Evolutionary conservation across 1,284 basidiomycete species (phyloP).

Genomic region (Leccinum ponderosum): DNA sequence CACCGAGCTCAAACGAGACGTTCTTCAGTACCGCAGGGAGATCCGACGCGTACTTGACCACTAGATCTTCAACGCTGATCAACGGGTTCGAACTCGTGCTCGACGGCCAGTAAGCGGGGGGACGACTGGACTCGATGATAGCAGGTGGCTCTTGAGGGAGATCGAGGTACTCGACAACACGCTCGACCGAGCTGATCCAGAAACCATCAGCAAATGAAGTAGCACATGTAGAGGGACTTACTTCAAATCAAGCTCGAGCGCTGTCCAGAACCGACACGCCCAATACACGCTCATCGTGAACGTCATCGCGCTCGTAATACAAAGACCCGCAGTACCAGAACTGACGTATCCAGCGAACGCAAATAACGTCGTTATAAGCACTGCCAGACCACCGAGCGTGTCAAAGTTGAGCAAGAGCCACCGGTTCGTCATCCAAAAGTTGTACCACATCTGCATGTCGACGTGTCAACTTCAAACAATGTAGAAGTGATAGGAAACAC

Average conservation of each 20-base stretch:
- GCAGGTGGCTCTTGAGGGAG: constrained; percentile 85
- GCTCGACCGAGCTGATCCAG: constrained; percentile 76
- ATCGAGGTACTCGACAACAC: constrained; percentile 85
- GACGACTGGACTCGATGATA: constrained; percentile 63
- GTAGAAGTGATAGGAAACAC: background rate
- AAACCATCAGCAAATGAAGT: constrained; percentile 57
- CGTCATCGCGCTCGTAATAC: constrained; percentile 77
- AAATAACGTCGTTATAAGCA: constrained; percentile 74
- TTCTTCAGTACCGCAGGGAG: constrained; percentile 81
- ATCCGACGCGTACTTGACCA: constrained; percentile 82
- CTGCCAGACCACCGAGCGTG: constrained; percentile 59
- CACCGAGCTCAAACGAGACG: constrained; percentile 65
- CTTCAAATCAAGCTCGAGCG: constrained; percentile 43
- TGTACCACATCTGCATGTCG: constrained; percentile 64
- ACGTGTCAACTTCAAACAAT: background rate
- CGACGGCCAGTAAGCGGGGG: constrained; percentile 88
- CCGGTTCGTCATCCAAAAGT: constrained; percentile 79
- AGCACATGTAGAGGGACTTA: constrained; percentile 3
- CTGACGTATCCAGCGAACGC: constrained; percentile 65
- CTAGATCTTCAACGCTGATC: constrained; percentile 69
- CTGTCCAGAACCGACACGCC: constrained; percentile 64
- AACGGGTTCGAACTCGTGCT: constrained; percentile 55
- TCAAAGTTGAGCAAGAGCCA: constrained; percentile 82
- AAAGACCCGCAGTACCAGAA: constrained; percentile 82
- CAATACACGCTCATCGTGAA: constrained; percentile 65